A percentile compares a stretch with the other conserved stretches of the same genome.
These are phyloP conservation scores for Henckelia pumila DNA, from an alignment of 257 asterid species.

Conservation along the genomic window DNA sequence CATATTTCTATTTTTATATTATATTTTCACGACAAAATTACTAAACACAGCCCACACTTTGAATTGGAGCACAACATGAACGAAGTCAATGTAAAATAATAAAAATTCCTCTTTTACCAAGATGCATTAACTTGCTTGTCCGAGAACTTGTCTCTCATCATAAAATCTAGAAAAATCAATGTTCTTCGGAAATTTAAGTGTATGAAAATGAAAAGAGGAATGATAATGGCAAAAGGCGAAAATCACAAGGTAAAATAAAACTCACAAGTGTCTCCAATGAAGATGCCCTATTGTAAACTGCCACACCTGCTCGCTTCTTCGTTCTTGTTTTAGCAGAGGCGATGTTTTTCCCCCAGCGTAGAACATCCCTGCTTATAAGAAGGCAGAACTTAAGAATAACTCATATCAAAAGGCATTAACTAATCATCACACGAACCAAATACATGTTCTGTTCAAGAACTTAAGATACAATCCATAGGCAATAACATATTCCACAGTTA, in stretches of 20 bases:
- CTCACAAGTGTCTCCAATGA: slow-evolving; percentile 91
- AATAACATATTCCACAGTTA: background rate
- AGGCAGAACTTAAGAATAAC: background rate
- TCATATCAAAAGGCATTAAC: background rate
- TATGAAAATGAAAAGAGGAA: background rate
- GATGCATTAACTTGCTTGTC: too few relatives aligned
- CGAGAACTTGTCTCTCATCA: too few relatives aligned
- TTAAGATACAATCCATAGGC: background rate
- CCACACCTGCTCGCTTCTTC: slow-evolving; percentile 91
- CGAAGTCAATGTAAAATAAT: background rate
- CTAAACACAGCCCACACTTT: background rate
- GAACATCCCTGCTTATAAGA: slow-evolving; percentile 65
- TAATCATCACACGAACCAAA: background rate
- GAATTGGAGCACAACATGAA: background rate
- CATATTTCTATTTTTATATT: background rate
- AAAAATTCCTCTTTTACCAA: too few relatives aligned
- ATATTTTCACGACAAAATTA: background rate
- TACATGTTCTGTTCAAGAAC: slow-evolving; percentile 17
- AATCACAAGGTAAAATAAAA: slow-evolving; percentile 26
- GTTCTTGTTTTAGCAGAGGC: slow-evolving; percentile 86
- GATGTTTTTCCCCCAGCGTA: slow-evolving; percentile 94
- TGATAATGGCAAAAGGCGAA: slow-evolving; percentile 1
- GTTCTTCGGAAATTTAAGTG: too few relatives aligned
- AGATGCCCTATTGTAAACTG: slow-evolving; percentile 94
- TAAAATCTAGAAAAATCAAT: too few relatives aligned